Evolutionary conservation across 176 grass and related monocot species (phyloP), one percentile per base, ranked within the genome.

Genomic region (Oryza glaberrima): DNA sequence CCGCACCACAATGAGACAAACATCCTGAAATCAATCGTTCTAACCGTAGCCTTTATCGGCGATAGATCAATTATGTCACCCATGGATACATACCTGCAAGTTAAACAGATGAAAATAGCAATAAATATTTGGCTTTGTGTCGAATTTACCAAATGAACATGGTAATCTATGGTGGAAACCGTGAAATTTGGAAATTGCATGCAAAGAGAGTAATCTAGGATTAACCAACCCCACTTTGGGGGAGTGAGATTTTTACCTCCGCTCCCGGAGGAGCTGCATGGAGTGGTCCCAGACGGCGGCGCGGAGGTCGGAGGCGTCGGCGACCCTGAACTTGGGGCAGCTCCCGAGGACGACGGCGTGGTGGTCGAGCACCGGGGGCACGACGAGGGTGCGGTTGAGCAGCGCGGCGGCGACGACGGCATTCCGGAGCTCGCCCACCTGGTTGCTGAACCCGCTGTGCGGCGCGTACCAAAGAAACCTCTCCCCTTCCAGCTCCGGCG

Each of bases 361-460:
- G 93, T 99, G 93, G 69, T 99, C 91, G 61, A 99, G 93, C 75
- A 96, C 96, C 5, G 90, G 93, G 34, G 90, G 93, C 35, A 99
- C 90, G 73, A 99, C 84, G 78, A 99, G 83, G 25, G 96, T 96
- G 78, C 91, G 91, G 82, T 99, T 99, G 6, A 99, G 88, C 51
- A 99, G 70, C 54, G 93, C 91, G 25, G 93, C 93, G 1, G 90
- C 77, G 19, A 99, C 85, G 36, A 86, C 84, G 45, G 93, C 96
- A 79, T 99, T 99, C 40, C 77, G 92, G 61, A 99, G 82, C 86
- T 99, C 93, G 6, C 85, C 84, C 41, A 99, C 81, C 91, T 99
- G 96, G 83, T 99, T 99, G 78, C 88, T 96, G 88, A 99, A 96
- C 4, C 93, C 91, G 84, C 93, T 99, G 83, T 99, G 96, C 46